Conservation (phyloP, 2,329 filamentous ascomycete species). For the Fusarium subtropicale region DNA sequence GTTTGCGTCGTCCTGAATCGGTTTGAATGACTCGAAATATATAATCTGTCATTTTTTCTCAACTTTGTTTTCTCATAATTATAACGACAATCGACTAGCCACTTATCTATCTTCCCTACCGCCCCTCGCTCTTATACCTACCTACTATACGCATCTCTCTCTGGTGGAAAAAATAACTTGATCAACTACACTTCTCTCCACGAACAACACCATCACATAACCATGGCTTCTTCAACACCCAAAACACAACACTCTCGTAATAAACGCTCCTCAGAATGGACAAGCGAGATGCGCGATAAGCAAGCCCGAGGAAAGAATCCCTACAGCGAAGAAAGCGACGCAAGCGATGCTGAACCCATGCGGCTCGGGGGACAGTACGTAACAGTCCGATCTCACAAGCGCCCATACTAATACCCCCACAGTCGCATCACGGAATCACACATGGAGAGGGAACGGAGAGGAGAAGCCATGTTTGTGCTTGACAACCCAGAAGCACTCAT, state of each 20-base stretch:
- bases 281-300: conserved; percentile 65
- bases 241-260: conserved; percentile 51
- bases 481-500: conserved; percentile 69
- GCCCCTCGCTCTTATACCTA: neutral
- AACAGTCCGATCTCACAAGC: neutral
- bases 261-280: conserved; percentile 53
- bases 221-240: conserved; percentile 34
- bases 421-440: conserved; percentile 54
- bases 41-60: neutral
- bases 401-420: neutral
- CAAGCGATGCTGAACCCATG: conserved; percentile 39
- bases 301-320: conserved; percentile 70
- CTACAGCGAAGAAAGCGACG: conserved; percentile 51
- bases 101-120: neutral
- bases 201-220: conserved; percentile 1
- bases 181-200: neutral
- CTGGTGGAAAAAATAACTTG: neutral
- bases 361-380: conserved; percentile 28
- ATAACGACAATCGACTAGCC: neutral
- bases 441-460: conserved; percentile 57
- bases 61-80: neutral
- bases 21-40: conserved; percentile 11
- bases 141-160: neutral
- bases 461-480: conserved; percentile 65
- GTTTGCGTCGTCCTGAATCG: neutral